These are phyloP conservation scores for Alternaria conjuncta DNA, from an alignment of 2,329 filamentous ascomycete genomes.

Conservation along the genomic window DNA sequence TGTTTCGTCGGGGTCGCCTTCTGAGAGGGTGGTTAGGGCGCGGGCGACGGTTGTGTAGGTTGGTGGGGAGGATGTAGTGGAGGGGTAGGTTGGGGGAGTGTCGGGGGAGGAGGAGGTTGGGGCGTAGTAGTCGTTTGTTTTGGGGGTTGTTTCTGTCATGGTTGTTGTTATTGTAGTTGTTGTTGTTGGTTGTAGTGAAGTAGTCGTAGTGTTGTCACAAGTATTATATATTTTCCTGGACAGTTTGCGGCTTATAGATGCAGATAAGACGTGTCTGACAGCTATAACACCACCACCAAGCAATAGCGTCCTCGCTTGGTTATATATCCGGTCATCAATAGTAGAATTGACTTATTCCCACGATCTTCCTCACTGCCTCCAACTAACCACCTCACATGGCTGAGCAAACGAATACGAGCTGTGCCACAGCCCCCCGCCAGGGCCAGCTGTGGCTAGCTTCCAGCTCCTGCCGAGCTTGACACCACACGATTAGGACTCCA, in stretches of 20 bases:
- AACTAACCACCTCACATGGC: background rate
- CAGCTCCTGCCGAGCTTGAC: background rate
- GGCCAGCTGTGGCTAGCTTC: background rate
- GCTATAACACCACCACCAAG: background rate
- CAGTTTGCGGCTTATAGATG: background rate
- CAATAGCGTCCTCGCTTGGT: background rate
- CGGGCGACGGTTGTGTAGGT: conserved; percentile 12
- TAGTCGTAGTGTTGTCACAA: background rate
- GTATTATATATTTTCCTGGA: background rate
- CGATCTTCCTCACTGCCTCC: background rate
- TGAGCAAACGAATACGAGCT: background rate
- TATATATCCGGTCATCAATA: background rate
- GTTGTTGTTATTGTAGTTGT: background rate
- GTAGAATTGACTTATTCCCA: background rate
- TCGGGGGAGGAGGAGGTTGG: background rate
- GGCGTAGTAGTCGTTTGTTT: background rate
- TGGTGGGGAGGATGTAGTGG: background rate
- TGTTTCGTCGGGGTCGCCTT: conserved; percentile 16
- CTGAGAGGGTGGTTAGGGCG: conserved; percentile 5
- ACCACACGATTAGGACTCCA: background rate
- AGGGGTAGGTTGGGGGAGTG: conserved; percentile 10
- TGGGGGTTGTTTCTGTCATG: background rate
- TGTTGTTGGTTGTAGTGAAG: background rate
- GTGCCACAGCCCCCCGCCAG: background rate
- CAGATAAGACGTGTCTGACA: background rate